Conservation (phyloP, 192 early-diverging fungal species). For the Allomyces macrogynus region DNA sequence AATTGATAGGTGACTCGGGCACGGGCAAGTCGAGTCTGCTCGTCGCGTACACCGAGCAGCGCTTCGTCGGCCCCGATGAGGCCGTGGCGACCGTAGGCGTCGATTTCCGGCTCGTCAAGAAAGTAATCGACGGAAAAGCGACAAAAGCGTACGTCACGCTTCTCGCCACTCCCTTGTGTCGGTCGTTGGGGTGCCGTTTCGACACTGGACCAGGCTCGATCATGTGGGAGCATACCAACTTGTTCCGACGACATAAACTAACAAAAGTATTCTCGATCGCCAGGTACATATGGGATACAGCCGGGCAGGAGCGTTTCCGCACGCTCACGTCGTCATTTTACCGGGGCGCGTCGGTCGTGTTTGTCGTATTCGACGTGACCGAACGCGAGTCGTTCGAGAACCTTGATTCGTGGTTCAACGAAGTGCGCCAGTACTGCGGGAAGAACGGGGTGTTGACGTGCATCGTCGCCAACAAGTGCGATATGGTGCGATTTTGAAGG, state of each 20-base stretch:
- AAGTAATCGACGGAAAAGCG: no score
- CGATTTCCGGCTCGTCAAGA: neutral
- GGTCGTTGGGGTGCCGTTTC: no score
- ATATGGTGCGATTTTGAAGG: slow-evolving; percentile 40
- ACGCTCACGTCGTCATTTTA: slow-evolving; percentile 96
- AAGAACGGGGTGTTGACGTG: slow-evolving; percentile 79
- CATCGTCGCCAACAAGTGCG: slow-evolving; percentile 95
- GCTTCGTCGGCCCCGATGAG: neutral
- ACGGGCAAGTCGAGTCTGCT: neutral
- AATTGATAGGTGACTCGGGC: neutral
- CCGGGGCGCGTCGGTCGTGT: slow-evolving; percentile 92
- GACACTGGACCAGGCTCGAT: no score
- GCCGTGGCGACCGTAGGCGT: neutral
- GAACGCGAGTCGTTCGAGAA: slow-evolving; percentile 83
- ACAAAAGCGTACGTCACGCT: no score
- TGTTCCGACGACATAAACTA: no score
- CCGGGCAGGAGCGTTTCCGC: slow-evolving; percentile 94
- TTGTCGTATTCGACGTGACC: slow-evolving; percentile 94
- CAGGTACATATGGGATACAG: slow-evolving; percentile 58
- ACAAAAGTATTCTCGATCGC: no score
- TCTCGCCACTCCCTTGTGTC: no score
- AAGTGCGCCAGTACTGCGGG: slow-evolving; percentile 81
- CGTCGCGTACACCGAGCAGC: neutral
- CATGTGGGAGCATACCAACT: no score
- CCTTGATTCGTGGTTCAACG: slow-evolving; percentile 83